Evolutionary conservation across 495 filamentous ascomycete species (phyloP).

Genomic region (Polyplosphaeria fusca): DNA sequence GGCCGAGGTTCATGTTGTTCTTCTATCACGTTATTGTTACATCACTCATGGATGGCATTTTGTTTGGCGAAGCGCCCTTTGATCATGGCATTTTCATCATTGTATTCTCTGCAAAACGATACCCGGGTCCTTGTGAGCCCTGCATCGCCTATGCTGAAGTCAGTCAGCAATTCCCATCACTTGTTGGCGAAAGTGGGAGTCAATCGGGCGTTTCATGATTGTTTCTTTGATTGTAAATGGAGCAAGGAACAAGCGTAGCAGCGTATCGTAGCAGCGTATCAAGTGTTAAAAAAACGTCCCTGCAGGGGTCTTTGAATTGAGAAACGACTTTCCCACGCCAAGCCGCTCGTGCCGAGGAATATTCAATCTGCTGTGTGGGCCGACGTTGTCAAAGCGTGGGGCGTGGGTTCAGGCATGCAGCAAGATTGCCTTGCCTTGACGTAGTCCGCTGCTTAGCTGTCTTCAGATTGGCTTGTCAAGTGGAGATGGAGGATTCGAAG

Average conservation of each 20-base stretch:
- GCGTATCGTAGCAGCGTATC: slow-evolving; percentile 9
- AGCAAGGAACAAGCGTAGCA: slow-evolving; percentile 4
- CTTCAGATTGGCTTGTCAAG: too few relatives aligned
- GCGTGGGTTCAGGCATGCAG: too few relatives aligned
- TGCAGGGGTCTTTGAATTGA: slow-evolving; percentile 18
- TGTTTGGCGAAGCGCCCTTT: slow-evolving; percentile 3
- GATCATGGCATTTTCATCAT: slow-evolving; percentile 5
- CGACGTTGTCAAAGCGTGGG: too few relatives aligned
- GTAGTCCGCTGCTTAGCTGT: too few relatives aligned
- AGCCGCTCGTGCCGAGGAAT: background rate
- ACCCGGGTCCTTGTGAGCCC: slow-evolving; percentile 25
- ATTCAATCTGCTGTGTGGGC: too few relatives aligned
- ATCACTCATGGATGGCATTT: slow-evolving; percentile 10
- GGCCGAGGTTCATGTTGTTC: slow-evolving; percentile 4
- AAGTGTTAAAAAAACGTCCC: slow-evolving; percentile 3
- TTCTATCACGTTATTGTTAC: slow-evolving; percentile 25
- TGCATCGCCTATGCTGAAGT: slow-evolving; percentile 1
- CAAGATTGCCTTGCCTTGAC: too few relatives aligned
- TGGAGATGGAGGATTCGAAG: too few relatives aligned
- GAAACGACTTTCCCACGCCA: slow-evolving; percentile 9
- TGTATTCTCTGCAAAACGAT: slow-evolving; percentile 23
- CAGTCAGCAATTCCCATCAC: slow-evolving; percentile 2
- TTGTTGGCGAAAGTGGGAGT: background rate
- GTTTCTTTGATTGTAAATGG: background rate
- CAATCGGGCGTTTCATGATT: background rate